Evolutionary conservation across 768 basidiomycete species (phyloP), one percentile per base, ranked within the genome.

Genomic region (Pleurotus platypus): DNA sequence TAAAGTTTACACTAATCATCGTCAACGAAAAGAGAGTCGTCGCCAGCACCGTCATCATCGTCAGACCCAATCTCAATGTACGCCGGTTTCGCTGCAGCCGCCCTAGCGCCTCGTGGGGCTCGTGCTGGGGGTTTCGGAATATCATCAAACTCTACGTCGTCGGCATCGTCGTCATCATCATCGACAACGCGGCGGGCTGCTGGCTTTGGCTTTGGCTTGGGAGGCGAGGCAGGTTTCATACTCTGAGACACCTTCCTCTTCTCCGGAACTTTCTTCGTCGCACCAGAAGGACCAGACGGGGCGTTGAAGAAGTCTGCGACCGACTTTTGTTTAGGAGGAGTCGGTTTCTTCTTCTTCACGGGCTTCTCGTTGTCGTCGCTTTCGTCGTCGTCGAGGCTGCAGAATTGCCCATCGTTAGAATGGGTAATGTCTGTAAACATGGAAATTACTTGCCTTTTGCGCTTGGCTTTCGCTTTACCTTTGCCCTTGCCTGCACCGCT

Each of bases 281-380:
- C 63, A 13, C 72, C 75, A 1, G 70, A 65, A 8, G 67, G 4
- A 66, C 69, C 16, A 15, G 58, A 20, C 7, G 64, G 60, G 66
- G 86, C 85, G 38, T 68, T 70, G 61, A 87, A 85, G 75, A 86
- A 88, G 63, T 87, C 85, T 4, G 80, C 81, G 56, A 87, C 69
- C 4, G 75, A 62, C 0, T 76, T 66, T 56, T 80, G 61, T 53
- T 72, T 71, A 55, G 60, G 24, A 3, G 62, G 75, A 18, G 66
- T 63, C 49, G 75, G 73, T 61, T 76, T 78, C 71, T 81, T 85
- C 77, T 87, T 88, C 55, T 72, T 69, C 0, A 70, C 75, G 5
- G 83, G 83, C 59, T 81, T 79, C 46, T 67, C 55, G 37, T 71
- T 67, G 37, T 67, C 61, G 13, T 79, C 80, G 26, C 51, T 57